Evolutionary conservation across 1,284 basidiomycete species (phyloP).

Genomic region (Gymnopus androsaceus): DNA sequence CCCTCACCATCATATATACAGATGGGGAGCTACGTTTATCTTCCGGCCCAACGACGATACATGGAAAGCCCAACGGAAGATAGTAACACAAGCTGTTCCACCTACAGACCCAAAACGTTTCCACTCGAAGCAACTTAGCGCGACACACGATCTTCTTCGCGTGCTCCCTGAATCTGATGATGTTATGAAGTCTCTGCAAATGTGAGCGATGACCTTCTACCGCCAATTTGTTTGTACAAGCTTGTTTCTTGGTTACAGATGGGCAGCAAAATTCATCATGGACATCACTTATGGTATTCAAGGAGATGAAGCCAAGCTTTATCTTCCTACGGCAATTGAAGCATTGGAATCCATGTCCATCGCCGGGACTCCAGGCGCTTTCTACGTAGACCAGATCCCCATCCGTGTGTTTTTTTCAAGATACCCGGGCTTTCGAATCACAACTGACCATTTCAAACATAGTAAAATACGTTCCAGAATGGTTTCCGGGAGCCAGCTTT

Average conservation of each 20-base stretch:
- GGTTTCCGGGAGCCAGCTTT: no score
- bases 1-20: not conserved
- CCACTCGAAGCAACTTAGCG: not conserved
- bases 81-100: not conserved
- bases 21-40: not conserved
- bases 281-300: slow-evolving; percentile 5
- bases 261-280: slow-evolving; percentile 2
- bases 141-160: slow-evolving; percentile 7
- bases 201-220: not conserved
- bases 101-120: not conserved
- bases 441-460: no score
- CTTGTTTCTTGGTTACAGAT: not conserved
- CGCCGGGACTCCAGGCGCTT: slow-evolving; percentile 6
- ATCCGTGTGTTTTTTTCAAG: slow-evolving; percentile 2
- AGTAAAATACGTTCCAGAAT: no score
- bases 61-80: slow-evolving; percentile 8
- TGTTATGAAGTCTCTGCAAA: not conserved
- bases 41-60: not conserved
- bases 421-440: not conserved
- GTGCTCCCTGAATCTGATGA: not conserved
- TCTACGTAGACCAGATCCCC: slow-evolving; percentile 5
- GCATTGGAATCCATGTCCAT: not conserved
- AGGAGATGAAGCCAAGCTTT: not conserved
- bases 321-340: not conserved
- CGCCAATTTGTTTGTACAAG: no score